phyloP scores from a whole-genome alignment of 257 asterid species.

The Pogostemon cablin region DNA sequence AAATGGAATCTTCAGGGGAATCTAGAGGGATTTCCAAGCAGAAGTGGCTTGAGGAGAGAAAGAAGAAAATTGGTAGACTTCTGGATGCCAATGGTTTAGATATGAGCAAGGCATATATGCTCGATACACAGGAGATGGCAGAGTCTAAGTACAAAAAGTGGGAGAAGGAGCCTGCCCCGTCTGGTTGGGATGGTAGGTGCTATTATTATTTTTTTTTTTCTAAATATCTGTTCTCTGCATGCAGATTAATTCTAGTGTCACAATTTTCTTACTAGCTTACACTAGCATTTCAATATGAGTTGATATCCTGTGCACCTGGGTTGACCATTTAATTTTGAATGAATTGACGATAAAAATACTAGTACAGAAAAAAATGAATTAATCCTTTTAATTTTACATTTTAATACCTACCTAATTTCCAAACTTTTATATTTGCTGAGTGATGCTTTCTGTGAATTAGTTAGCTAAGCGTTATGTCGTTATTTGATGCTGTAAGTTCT shows the following conservation, averaged over 20 bases:
- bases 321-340: too few species aligned
- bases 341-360: too few species aligned
- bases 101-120: conserved; percentile 89
- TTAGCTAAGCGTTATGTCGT: background rate
- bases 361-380: too few species aligned
- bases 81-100: conserved; percentile 93
- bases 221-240: background rate
- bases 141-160: conserved; percentile 85
- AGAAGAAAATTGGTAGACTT: conserved; percentile 87
- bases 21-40: conserved; percentile 94
- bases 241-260: background rate
- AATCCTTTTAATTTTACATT: too few species aligned
- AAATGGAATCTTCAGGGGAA: conserved; percentile 67
- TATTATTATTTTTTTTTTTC: too few species aligned
- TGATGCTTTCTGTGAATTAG: background rate
- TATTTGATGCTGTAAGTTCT: background rate
- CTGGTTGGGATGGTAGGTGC: conserved; percentile 93
- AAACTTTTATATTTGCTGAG: background rate
- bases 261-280: background rate
- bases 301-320: too few species aligned
- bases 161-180: conserved; percentile 95
- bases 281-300: background rate
- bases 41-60: conserved; percentile 97
- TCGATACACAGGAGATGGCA: conserved; percentile 89
- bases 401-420: too few species aligned